Evolutionary conservation across 2,329 filamentous ascomycete species (phyloP), one percentile per base, ranked within the genome.

Genomic region (Anisogramma anomala): DNA sequence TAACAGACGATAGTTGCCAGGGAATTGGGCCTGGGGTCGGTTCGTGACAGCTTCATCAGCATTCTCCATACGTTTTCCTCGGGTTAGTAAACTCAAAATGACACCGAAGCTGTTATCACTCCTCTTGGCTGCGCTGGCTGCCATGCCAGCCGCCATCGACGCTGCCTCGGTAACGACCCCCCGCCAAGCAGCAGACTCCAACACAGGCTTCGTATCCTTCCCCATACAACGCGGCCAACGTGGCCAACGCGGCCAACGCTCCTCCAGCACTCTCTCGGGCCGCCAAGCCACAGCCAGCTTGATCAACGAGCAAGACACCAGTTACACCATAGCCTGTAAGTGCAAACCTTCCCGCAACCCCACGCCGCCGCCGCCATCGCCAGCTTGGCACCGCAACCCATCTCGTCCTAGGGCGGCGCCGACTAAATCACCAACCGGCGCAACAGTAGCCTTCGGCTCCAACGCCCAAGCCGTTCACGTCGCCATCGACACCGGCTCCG

Each of bases 401-500:
- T n/a, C n/a, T n/a, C n/a, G n/a, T n/a, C n/a, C n/a, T n/a, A n/a
- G n/a, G n/a, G n/a, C n/a, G n/a, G n/a, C n/a, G n/a, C n/a, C n/a
- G n/a, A n/a, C n/a, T n/a, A n/a, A n/a, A n/a, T 9, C 22, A 23
- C 22, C 22, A 5, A 23, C 22, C 22, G 9, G 5, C 22, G 22
- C 22, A 23, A 22, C 39, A 61, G 57, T 71, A 45, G 58, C 58
- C 32, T 63, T 74, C 30, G 71, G 71, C 34, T 71, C 64, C 4
- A 69, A 71, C 9, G 53, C 62, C 2, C 69, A 74, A 45, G 48
- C 56, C 1, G 61, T 72, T 40, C 65, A 59, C 37, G 65, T 71
- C 25, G 66, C 69, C 46, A 54, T 74, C 41, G 71, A 74, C 52
- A 73, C 71, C 1, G 69, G 71, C 36, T 72, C 68, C 28, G 68